Conservation (phyloP, 192 early-diverging fungal species). For the Backusella liffmaniae region DNA sequence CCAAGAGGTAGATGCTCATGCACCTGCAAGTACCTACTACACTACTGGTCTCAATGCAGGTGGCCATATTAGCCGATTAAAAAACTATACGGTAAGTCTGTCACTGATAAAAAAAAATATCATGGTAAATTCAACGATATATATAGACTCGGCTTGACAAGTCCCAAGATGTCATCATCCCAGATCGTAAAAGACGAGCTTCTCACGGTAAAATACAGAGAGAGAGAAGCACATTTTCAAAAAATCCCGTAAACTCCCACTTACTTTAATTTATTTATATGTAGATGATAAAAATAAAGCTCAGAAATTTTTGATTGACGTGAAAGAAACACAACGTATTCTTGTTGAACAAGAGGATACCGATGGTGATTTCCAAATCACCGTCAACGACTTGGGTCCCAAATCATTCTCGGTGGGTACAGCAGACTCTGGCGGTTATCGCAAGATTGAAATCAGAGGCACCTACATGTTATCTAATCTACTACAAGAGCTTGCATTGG, state of each 20-base stretch:
- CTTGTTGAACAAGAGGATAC: conserved; percentile 95
- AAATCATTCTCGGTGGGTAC: conserved; percentile 89
- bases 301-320: conserved; percentile 82
- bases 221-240: not conserved
- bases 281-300: conserved; percentile 50
- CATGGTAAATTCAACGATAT: not conserved
- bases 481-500: conserved; percentile 96
- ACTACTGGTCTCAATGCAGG: conserved; percentile 31
- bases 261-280: not conserved
- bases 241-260: not conserved
- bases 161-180: not conserved
- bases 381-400: conserved; percentile 87
- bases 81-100: conserved; percentile 17
- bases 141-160: not conserved
- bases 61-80: conserved; percentile 14
- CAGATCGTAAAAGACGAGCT: conserved; percentile 20
- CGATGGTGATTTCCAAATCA: conserved; percentile 94
- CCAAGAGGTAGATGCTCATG: conserved; percentile 26
- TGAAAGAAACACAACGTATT: conserved; percentile 72
- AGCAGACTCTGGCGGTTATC: conserved; percentile 80
- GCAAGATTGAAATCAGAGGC: conserved; percentile 89
- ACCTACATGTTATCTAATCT: conserved; percentile 95
- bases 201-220: conserved; percentile 19
- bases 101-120: not conserved
- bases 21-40: conserved; percentile 33